Conservation (phyloP, 148 eudicot species). For the Beta vulgaris region DNA sequence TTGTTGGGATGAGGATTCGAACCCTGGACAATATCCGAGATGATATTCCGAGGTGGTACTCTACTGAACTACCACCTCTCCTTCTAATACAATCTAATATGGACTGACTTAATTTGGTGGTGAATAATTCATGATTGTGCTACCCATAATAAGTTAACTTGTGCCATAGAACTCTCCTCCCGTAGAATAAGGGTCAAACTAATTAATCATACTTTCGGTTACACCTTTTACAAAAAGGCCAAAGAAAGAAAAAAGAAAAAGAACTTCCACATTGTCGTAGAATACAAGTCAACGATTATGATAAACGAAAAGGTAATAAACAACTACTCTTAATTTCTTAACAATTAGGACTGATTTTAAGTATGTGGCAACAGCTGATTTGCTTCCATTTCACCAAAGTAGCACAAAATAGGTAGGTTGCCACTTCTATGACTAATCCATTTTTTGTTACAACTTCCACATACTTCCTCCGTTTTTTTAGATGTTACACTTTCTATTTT, state of each 20-base stretch:
- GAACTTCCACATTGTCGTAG: neutral
- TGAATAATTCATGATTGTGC: conserved; percentile 18
- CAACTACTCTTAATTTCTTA: neutral
- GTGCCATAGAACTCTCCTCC: conserved; percentile 8
- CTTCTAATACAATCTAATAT: neutral
- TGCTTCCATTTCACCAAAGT: neutral
- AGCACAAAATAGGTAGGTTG: neutral
- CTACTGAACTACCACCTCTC: no score
- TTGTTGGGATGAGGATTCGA: no score
- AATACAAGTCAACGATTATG: conserved; percentile 13
- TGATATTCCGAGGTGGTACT: no score
- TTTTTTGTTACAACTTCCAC: no score
- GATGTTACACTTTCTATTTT: no score
- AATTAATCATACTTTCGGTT: conserved; percentile 11
- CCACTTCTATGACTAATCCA: neutral
- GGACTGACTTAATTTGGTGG: conserved; percentile 4
- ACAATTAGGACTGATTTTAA: neutral
- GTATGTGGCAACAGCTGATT: neutral
- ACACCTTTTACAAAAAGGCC: neutral
- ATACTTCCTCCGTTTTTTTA: no score
- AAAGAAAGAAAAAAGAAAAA: neutral
- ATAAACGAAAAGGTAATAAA: conserved; percentile 2
- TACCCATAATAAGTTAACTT: neutral
- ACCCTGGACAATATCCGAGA: no score
- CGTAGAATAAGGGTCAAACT: conserved; percentile 29